Evolutionary conservation across 768 basidiomycete species (phyloP).

Genomic region (Butyriboletus loyo): DNA sequence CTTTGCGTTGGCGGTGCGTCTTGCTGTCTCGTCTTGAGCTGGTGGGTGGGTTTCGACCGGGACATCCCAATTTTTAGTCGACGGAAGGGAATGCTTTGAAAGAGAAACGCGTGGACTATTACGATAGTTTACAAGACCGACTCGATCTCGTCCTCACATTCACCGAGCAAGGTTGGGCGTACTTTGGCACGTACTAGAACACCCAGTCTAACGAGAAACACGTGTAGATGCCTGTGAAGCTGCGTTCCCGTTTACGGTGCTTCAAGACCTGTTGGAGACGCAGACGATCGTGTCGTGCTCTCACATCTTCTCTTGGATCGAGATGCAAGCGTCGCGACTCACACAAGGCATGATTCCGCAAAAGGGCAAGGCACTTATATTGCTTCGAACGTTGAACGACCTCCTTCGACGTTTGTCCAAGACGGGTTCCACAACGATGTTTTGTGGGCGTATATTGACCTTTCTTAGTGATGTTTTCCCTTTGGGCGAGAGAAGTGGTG

Average conservation of each 20-base stretch:
- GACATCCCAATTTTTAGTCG: constrained; percentile 40
- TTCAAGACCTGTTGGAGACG: constrained; percentile 81
- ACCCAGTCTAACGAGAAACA: background rate
- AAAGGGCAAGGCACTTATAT: constrained; percentile 83
- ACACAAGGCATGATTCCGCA: constrained; percentile 79
- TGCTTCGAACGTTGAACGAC: constrained; percentile 85
- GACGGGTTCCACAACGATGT: constrained; percentile 77
- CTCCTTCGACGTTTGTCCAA: constrained; percentile 84
- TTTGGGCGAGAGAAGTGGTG: constrained; percentile 84
- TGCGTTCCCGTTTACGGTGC: constrained; percentile 65
- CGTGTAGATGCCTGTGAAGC: constrained; percentile 73
- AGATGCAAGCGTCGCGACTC: constrained; percentile 62
- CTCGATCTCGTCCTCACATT: constrained; percentile 75
- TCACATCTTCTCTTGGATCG: constrained; percentile 86
- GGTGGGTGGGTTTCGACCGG: background rate
- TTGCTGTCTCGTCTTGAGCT: background rate
- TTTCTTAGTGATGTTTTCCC: constrained; percentile 86
- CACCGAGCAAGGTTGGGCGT: constrained; percentile 65
- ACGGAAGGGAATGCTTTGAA: constrained; percentile 68
- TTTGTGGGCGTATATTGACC: constrained; percentile 86
- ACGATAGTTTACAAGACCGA: constrained; percentile 53
- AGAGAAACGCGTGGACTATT: constrained; percentile 52
- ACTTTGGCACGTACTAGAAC: background rate
- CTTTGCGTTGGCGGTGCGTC: constrained; percentile 66
- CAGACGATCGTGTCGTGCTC: constrained; percentile 86